These are phyloP conservation scores for Podila clonocystis DNA, from an alignment of 192 early-diverging fungal genomes.

Conservation along the genomic window DNA sequence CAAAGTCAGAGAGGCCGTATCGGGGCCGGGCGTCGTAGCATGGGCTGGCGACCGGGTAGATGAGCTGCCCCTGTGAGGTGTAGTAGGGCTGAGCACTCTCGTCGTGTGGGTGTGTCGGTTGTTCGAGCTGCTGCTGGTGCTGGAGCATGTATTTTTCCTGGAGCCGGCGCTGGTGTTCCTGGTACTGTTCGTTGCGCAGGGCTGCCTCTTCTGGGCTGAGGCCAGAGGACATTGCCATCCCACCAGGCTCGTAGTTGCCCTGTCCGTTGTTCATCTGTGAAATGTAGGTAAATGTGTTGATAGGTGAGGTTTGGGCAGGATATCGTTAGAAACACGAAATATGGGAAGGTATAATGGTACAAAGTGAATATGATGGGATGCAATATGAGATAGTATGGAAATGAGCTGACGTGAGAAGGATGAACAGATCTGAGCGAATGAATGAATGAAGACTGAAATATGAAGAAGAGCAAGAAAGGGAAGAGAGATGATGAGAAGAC, in stretches of 20 bases:
- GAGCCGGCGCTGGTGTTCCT: conserved; percentile 35
- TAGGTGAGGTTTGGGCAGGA: too few relatives aligned
- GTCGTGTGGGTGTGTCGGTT: conserved; percentile 39
- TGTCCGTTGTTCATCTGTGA: conserved; percentile 48
- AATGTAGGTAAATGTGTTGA: neutral
- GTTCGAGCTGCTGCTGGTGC: conserved; percentile 36
- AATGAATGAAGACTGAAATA: neutral
- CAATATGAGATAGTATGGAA: too few relatives aligned
- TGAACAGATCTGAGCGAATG: too few relatives aligned
- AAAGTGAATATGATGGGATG: too few relatives aligned
- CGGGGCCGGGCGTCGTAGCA: conserved; percentile 43
- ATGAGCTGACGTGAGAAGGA: too few relatives aligned
- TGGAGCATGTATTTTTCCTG: conserved; percentile 44
- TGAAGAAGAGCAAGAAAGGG: neutral
- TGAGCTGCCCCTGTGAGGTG: conserved; percentile 37
- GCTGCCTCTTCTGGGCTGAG: conserved; percentile 35
- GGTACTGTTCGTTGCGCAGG: conserved; percentile 31
- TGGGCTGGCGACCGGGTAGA: conserved; percentile 29
- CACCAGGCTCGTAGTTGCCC: conserved; percentile 52
- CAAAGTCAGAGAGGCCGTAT: conserved; percentile 58
- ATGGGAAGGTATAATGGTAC: too few relatives aligned
- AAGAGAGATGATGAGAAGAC: neutral
- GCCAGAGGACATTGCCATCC: conserved; percentile 42
- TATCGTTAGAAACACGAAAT: too few relatives aligned
- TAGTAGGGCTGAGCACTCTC: conserved; percentile 41